Percentiles rank a stretch among this genome's conserved stretches.
These are phyloP conservation scores for Cryoendolithus antarcticus DNA, from an alignment of 2,329 filamentous ascomycete species.

Conservation along the genomic window DNA sequence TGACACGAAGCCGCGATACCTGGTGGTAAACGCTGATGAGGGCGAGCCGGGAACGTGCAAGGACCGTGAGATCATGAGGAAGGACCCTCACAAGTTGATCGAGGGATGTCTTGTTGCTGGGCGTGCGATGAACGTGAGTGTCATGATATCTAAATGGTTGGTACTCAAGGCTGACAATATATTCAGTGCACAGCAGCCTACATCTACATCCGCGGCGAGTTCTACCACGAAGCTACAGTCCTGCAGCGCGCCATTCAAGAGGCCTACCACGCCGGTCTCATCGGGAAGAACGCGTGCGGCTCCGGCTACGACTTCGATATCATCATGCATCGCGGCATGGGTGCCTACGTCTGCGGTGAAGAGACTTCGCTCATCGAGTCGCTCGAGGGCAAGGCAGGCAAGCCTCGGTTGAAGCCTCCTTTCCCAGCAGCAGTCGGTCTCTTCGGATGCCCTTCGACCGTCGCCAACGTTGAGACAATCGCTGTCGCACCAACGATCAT, in stretches of 20 bases:
- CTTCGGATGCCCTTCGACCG: slow-evolving; percentile 94
- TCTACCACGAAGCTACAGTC: slow-evolving; percentile 87
- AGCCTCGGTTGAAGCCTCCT: slow-evolving; percentile 95
- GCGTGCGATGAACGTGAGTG: slow-evolving; percentile 73
- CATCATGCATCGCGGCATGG: slow-evolving; percentile 90
- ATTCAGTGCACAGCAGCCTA: slow-evolving; percentile 73
- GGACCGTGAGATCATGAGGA: slow-evolving; percentile 99
- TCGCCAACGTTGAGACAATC: slow-evolving; percentile 95
- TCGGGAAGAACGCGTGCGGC: slow-evolving; percentile 96
- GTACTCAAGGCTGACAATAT: slow-evolving; percentile 1
- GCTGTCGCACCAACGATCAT: slow-evolving; percentile 93
- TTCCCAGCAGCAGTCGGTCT: slow-evolving; percentile 96
- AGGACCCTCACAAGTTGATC: slow-evolving; percentile 97
- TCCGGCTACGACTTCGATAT: slow-evolving; percentile 97
- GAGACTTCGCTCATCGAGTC: slow-evolving; percentile 98
- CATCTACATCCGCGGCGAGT: slow-evolving; percentile 98
- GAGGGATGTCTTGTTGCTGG: slow-evolving; percentile 94
- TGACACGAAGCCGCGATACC: slow-evolving; percentile 85
- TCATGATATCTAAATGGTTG: neutral
- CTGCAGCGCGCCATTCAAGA: slow-evolving; percentile 95
- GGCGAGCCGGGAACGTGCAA: slow-evolving; percentile 99
- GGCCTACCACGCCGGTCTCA: slow-evolving; percentile 84
- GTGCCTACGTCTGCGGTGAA: slow-evolving; percentile 95
- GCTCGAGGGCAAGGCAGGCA: slow-evolving; percentile 94
- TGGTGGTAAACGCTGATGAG: slow-evolving; percentile 97